Percentiles rank a stretch among this genome's conserved stretches.
phyloP scores from a whole-genome alignment of 2,329 filamentous ascomycete species.

The Samsoniella hepiali region DNA sequence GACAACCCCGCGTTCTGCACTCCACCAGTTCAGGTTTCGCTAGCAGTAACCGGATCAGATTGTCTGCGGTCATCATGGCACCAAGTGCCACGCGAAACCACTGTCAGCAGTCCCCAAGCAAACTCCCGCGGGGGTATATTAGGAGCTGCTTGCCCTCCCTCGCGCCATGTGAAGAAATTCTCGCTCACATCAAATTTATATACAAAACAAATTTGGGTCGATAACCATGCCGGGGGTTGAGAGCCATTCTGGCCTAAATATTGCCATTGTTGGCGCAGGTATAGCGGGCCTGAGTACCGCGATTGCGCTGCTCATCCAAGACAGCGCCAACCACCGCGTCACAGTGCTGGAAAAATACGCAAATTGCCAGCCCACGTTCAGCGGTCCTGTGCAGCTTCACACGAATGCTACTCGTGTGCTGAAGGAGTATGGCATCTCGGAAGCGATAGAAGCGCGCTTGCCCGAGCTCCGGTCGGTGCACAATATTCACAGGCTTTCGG shows the following conservation, averaged over 20 bases:
- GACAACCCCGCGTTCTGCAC: neutral
- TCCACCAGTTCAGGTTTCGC: neutral
- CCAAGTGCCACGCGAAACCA: neutral
- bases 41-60: neutral
- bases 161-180: neutral
- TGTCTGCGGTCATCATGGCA: neutral
- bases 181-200: neutral
- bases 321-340: neutral
- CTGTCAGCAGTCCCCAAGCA: too few relatives aligned
- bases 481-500: neutral
- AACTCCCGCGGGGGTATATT: neutral
- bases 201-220: too few relatives aligned
- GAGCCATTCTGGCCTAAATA: neutral
- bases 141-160: neutral
- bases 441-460: neutral
- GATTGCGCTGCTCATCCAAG: neutral
- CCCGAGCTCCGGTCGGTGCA: neutral
- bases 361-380: neutral
- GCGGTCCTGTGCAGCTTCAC: neutral
- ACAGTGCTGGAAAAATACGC: constrained; percentile 7
- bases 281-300: neutral
- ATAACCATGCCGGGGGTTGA: too few relatives aligned
- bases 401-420: neutral
- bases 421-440: neutral
- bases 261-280: constrained; percentile 1